Conservation (phyloP, 2,329 filamentous ascomycete genomes). For the Orbilia blumenaviensis region DNA sequence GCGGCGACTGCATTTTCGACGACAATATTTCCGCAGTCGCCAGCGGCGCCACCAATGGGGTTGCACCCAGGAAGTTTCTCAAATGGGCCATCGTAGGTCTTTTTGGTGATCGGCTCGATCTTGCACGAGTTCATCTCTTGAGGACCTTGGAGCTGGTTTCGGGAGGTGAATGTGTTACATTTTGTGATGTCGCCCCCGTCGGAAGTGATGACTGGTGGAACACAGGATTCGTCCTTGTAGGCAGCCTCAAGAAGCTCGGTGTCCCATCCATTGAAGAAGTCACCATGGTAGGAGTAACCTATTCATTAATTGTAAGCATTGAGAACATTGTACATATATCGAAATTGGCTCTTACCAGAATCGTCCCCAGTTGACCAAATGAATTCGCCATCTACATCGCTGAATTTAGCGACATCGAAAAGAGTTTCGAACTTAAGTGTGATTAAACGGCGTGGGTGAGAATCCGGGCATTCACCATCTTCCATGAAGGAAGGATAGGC, state of each 20-base stretch:
- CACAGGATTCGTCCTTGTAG: slow-evolving; percentile 57
- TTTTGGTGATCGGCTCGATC: slow-evolving; percentile 8
- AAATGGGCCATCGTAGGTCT: slow-evolving; percentile 14
- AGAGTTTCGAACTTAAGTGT: slow-evolving; percentile 88
- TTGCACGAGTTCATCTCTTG: slow-evolving; percentile 34
- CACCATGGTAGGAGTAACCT: slow-evolving; percentile 67
- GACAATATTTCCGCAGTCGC: slow-evolving; percentile 14
- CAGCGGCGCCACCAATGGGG: slow-evolving; percentile 57
- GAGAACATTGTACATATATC: background rate
- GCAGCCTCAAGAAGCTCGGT: slow-evolving; percentile 61
- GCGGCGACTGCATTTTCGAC: slow-evolving; percentile 20
- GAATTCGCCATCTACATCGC: slow-evolving; percentile 70
- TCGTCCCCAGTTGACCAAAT: slow-evolving; percentile 80
- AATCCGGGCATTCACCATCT: slow-evolving; percentile 77
- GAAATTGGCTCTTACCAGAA: slow-evolving; percentile 66
- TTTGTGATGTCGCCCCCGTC: slow-evolving; percentile 28
- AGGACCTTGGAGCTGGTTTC: slow-evolving; percentile 26
- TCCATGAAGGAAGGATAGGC: slow-evolving; percentile 81
- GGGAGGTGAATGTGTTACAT: slow-evolving; percentile 23
- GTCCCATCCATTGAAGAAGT: slow-evolving; percentile 66
- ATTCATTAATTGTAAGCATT: slow-evolving; percentile 49
- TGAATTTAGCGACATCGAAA: slow-evolving; percentile 76
- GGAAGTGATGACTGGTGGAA: slow-evolving; percentile 6
- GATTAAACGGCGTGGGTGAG: slow-evolving; percentile 73
- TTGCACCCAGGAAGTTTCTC: slow-evolving; percentile 68